phyloP scores from a whole-genome alignment of 2,329 filamentous ascomycete genomes.

The Amauroascus verrucosus region DNA sequence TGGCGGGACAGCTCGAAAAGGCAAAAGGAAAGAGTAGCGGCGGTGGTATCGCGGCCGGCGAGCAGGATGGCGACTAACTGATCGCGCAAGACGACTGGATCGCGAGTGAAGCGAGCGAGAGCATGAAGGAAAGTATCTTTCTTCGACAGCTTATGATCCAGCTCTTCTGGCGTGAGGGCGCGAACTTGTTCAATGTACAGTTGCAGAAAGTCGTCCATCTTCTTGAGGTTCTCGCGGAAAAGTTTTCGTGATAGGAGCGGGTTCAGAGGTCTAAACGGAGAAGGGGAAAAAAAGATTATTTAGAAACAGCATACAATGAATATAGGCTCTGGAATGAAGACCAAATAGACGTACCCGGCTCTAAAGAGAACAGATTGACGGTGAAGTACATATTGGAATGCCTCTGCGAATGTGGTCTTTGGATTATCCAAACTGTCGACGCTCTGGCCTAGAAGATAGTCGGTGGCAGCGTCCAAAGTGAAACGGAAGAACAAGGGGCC shows the following conservation, averaged over 20 bases:
- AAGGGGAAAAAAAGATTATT: background rate
- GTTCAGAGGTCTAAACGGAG: constrained; percentile 45
- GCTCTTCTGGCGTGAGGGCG: constrained; percentile 57
- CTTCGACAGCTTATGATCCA: constrained; percentile 58
- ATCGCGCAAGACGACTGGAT: constrained; percentile 58
- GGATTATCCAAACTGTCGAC: constrained; percentile 54
- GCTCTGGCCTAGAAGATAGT: constrained; percentile 71
- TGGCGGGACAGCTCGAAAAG: constrained; percentile 71
- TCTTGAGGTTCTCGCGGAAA: constrained; percentile 55
- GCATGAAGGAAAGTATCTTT: constrained; percentile 80
- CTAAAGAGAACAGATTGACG: constrained; percentile 59
- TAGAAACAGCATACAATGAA: no score
- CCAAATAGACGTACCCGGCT: constrained; percentile 49
- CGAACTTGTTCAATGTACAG: constrained; percentile 68
- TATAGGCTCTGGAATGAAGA: background rate
- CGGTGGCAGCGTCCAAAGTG: constrained; percentile 73
- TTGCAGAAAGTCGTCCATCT: constrained; percentile 66
- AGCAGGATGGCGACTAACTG: constrained; percentile 74
- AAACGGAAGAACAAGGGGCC: constrained; percentile 71
- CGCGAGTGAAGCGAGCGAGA: constrained; percentile 66
- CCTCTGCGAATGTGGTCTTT: constrained; percentile 62
- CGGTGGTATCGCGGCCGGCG: constrained; percentile 75
- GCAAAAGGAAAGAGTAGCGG: constrained; percentile 66
- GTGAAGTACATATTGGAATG: constrained; percentile 69
- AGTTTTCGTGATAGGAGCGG: constrained; percentile 51